Evolutionary conservation across 2,329 filamentous ascomycete genomes (phyloP).

Genomic region (Phialocephala sp.): DNA sequence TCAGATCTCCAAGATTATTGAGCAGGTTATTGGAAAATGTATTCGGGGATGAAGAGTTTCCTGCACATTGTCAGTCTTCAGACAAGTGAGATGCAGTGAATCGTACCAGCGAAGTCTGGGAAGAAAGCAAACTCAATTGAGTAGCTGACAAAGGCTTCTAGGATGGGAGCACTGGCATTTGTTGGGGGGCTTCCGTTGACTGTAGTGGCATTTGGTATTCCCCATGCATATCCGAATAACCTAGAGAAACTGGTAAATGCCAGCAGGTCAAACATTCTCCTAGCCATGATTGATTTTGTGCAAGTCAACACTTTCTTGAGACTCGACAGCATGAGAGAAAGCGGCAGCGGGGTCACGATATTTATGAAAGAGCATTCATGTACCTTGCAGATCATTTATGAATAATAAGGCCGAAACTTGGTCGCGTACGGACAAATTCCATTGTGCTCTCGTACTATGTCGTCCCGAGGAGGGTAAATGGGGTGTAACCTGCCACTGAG

Average conservation of each 20-base stretch:
- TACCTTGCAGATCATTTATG: constrained; percentile 16
- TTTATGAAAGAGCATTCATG: neutral
- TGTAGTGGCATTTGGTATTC: constrained; percentile 2
- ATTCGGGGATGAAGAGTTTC: constrained; percentile 61
- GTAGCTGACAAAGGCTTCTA: constrained; percentile 56
- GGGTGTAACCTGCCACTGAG: neutral
- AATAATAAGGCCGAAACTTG: constrained; percentile 14
- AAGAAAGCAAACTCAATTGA: constrained; percentile 59
- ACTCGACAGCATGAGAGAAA: neutral
- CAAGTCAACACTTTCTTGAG: neutral
- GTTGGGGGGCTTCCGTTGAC: constrained; percentile 25
- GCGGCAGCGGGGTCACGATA: neutral
- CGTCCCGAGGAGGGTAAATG: constrained; percentile 14
- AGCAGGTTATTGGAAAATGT: constrained; percentile 65
- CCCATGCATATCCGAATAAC: neutral
- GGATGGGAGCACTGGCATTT: constrained; percentile 31
- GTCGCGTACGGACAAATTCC: neutral
- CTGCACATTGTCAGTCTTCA: constrained; percentile 36
- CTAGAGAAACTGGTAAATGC: neutral
- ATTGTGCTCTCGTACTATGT: neutral
- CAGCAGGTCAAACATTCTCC: constrained; percentile 9
- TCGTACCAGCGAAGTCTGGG: constrained; percentile 47
- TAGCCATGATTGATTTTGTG: constrained; percentile 5
- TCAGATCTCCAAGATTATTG: constrained; percentile 59
- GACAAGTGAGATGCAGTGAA: neutral